Percentiles rank a stretch among this genome's conserved stretches.
Evolutionary conservation across 2,329 filamentous ascomycete genomes (phyloP).

Genomic region (Fusarium sp.): DNA sequence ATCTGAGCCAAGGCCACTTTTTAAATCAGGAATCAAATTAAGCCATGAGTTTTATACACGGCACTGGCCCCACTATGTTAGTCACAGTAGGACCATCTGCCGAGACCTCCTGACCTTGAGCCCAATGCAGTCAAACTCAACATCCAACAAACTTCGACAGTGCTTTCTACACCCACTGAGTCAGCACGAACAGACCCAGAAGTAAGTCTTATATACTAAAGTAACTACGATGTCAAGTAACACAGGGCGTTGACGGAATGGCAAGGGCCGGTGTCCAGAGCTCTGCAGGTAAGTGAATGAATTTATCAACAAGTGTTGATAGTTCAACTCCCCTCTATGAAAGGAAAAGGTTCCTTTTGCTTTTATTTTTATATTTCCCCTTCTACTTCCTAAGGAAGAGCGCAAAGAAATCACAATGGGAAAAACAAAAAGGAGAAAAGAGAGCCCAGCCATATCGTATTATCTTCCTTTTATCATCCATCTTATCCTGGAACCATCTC

Average conservation of each 20-base stretch:
- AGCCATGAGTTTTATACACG: no score
- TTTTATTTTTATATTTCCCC: no score
- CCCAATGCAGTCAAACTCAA: not conserved
- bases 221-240: fast-evolving
- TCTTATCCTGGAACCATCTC: no score
- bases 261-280: constrained; percentile 22
- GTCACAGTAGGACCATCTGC: no score
- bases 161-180: not conserved
- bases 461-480: not conserved
- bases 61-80: no score
- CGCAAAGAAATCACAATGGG: not conserved
- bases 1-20: no score
- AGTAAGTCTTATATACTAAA: not conserved
- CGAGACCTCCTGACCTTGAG: not conserved
- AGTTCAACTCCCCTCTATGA: constrained; percentile 6
- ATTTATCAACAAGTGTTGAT: not conserved
- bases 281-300: constrained; percentile 20
- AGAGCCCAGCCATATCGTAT: not conserved
- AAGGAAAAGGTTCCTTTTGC: no score
- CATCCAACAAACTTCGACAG: not conserved
- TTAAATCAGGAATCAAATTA: no score
- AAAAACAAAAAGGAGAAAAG: not conserved
- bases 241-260: constrained; percentile 20
- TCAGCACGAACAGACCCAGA: not conserved
- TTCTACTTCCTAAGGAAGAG: not conserved